These are phyloP conservation scores for Buxus sempervirens DNA, from an alignment of 164 flowering plant genomes.

Conservation along the genomic window DNA sequence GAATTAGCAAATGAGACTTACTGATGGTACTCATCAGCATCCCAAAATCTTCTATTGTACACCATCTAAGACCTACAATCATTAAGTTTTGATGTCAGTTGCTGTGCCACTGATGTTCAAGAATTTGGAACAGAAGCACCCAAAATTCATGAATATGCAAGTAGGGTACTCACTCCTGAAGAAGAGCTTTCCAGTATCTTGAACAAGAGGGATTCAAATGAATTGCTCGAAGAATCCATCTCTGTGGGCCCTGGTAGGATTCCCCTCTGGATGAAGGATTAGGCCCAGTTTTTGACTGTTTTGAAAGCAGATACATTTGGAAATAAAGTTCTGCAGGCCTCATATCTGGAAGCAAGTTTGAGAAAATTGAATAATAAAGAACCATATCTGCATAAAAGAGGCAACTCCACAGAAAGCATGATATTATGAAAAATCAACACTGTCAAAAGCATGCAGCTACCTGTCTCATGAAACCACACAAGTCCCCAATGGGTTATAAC, in stretches of 20 bases:
- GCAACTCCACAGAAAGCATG: too few relatives aligned
- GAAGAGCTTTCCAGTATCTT: slow-evolving; percentile 81
- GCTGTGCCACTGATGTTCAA: too few relatives aligned
- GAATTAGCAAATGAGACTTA: too few relatives aligned
- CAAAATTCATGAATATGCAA: too few relatives aligned
- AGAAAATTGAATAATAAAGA: slow-evolving; percentile 7
- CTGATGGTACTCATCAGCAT: too few relatives aligned
- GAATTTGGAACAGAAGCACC: too few relatives aligned
- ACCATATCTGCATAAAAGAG: neutral
- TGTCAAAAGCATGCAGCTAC: neutral
- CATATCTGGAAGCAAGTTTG: slow-evolving; percentile 38
- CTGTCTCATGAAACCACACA: neutral
- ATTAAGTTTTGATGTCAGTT: too few relatives aligned
- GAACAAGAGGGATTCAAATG: slow-evolving; percentile 84
- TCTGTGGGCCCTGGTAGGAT: slow-evolving; percentile 34
- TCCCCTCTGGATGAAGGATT: slow-evolving; percentile 29
- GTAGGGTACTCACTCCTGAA: slow-evolving; percentile 16
- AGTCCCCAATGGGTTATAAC: neutral
- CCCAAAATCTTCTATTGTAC: too few relatives aligned
- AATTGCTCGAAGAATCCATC: slow-evolving; percentile 72
- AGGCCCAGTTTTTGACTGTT: slow-evolving; percentile 25
- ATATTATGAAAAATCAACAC: too few relatives aligned
- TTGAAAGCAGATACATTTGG: slow-evolving; percentile 85
- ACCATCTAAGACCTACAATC: too few relatives aligned
- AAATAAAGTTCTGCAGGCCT: slow-evolving; percentile 83